These are phyloP conservation scores for Candida tibetensis DNA, from an alignment of 805 yeast genomes.

Conservation along the genomic window DNA sequence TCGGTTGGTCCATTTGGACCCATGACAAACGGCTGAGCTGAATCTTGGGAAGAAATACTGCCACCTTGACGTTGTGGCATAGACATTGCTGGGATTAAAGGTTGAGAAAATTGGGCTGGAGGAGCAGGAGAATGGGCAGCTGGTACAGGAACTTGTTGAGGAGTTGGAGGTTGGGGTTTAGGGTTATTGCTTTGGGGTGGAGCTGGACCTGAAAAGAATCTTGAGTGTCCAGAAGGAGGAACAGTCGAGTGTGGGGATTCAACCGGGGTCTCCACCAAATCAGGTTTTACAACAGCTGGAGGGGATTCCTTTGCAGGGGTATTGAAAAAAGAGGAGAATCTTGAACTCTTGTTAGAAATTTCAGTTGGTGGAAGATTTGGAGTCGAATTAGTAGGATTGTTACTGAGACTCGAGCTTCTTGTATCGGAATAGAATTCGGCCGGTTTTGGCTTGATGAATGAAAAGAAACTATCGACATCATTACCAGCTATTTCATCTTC, in stretches of 20 bases:
- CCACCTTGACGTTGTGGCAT: constrained; percentile 1
- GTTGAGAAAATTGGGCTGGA: neutral
- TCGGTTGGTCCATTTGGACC: constrained; percentile 14
- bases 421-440: constrained; percentile 6
- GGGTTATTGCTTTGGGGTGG: constrained; percentile 3
- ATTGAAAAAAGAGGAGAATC: constrained; percentile 36
- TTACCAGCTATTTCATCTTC: constrained; percentile 26
- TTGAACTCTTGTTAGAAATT: constrained; percentile 28
- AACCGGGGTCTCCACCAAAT: neutral
- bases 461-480: constrained; percentile 44
- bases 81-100: neutral
- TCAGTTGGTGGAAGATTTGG: constrained; percentile 10
- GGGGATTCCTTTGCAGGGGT: constrained; percentile 5
- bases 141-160: neutral
- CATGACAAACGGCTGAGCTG: neutral
- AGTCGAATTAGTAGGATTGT: constrained; percentile 5
- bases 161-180: constrained; percentile 1
- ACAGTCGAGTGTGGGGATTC: neutral
- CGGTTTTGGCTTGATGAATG: constrained; percentile 35
- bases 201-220: constrained; percentile 8
- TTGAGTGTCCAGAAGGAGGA: constrained; percentile 9
- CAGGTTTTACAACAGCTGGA: neutral
- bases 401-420: constrained; percentile 1
- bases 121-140: neutral
- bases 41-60: constrained; percentile 4